Base-by-base conservation (phyloP, 805 yeast genomes). In the Candida glaebosa region DNA sequence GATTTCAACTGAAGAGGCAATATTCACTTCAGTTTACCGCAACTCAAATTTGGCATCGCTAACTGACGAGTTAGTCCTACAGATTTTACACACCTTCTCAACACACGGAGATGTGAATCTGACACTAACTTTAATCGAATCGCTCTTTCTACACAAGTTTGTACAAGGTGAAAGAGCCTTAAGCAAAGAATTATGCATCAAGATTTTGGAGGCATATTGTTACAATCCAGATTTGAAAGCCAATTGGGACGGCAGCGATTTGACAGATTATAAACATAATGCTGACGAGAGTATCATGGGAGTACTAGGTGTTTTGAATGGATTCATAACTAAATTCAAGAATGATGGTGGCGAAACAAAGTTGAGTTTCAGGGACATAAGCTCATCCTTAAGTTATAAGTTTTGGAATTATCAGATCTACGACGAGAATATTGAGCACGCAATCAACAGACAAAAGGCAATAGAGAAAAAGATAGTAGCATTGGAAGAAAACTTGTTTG, bases 201-300 rank as follows among this genome's bases (percentile, higher is more conserved):
- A 55, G 19, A 56, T 69, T 3, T 54, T 69, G 2, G 60, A 61
- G 28, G 56, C 73, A 0, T 67, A 69, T 40, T 67, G 73, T 41
- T 54, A 55, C 44, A 46, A 52, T 31, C 31, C 36, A 1, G 45
- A 47, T 7, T 32, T 39, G 10, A 30, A 30, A 3, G 40, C 40
- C 2, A 41, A 39, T 12, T 42, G 49, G 43, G 35, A 37, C 6
- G 50, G 44, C 5, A 31, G 40, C 5, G 46, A 41, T 3, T 37
- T 36, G 2, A n/a, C 30, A 2, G 41, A 43, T 5, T 30, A 38
- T 7, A 39, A 39, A 9, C 39, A 38, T 15, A 44, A 34, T 5
- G 39, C 47, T 2, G 71, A 66, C 42, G 42, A 46, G 1, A 54
- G 63, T 18, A 51, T 67, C 16, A 54, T 52, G 41, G 36, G 55